phyloP scores from a whole-genome alignment of 1,284 basidiomycete species.

The Microbotryum lychnidis-dioicae region DNA sequence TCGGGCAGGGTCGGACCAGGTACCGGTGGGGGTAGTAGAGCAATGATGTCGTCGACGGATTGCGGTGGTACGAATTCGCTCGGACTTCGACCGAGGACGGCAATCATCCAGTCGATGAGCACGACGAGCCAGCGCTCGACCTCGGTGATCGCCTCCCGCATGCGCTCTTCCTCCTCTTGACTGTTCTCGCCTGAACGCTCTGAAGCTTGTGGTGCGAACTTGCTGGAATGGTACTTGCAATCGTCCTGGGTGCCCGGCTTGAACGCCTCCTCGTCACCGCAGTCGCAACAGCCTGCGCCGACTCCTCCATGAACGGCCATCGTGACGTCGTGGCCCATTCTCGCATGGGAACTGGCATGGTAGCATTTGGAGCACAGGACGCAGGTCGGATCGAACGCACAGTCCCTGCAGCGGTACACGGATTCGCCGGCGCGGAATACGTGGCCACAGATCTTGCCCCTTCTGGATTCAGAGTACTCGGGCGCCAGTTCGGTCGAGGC shows the following conservation, averaged over 20 bases:
- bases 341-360: slow-evolving; percentile 64
- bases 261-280: slow-evolving; percentile 84
- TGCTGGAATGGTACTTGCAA: slow-evolving; percentile 20
- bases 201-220: slow-evolving; percentile 11
- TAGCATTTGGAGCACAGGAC: slow-evolving; percentile 83
- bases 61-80: slow-evolving; percentile 5
- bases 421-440: slow-evolving; percentile 36
- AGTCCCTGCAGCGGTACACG: slow-evolving; percentile 54
- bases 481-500: not conserved
- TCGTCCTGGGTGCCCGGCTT: slow-evolving; percentile 22
- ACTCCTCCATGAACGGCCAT: slow-evolving; percentile 86
- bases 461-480: slow-evolving; percentile 11
- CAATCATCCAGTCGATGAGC: slow-evolving; percentile 27
- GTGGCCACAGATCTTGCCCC: slow-evolving; percentile 33
- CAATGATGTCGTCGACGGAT: slow-evolving; percentile 13
- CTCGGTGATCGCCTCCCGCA: slow-evolving; percentile 19
- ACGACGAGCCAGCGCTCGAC: slow-evolving; percentile 3
- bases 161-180: not conserved
- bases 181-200: slow-evolving; percentile 8
- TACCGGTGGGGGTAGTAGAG: not conserved
- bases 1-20: not conserved
- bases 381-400: slow-evolving; percentile 75
- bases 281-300: slow-evolving; percentile 63
- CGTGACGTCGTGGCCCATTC: slow-evolving; percentile 67
- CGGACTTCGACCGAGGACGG: slow-evolving; percentile 19